Base-by-base conservation (phyloP, 2,329 filamentous ascomycete species). In the Fusarium decemcellulare region DNA sequence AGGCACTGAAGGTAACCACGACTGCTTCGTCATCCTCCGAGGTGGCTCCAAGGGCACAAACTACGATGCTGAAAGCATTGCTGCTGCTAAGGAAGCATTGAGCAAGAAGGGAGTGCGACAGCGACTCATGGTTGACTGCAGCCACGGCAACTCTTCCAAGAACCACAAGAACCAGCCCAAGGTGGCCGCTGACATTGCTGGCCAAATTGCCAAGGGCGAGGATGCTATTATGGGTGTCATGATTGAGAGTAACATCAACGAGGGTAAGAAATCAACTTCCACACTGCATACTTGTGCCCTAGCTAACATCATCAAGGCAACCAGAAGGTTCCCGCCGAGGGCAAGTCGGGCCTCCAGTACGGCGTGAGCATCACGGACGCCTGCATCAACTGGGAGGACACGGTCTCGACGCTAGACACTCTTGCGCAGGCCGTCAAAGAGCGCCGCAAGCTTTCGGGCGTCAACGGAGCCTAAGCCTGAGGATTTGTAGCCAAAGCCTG, bases 241-340 rank as follows among this genome's bases (percentile, higher is more conserved):
- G 96, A 97, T 99, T 76, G 96, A 99, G 86, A 97, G 93, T 81
- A 93, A 98, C 81, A 97, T 98, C 83, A 92, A 95, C 76, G 95
- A 98, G 84, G 95, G 93, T 92, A 80, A 76, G 86, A 72, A 34
- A n/a, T 14, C 8, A 36, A 51, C 34, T n/a, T 37, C 32, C 5
- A 34, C 5, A 34, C 6, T 18, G 32, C 5, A 39, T 14, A 8
- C 44, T 30, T 4, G n/a, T 16, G 32, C 8, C 12, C 14, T 16
- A 12, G 43, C 76, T 81, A 73, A 82, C 69, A 61, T n/a, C 15
- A 32, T 51, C 32, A 62, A 72, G 91, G 95, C 72, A 93, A 87
- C 81, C 96, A 99, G 80, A 98, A 98, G 82, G 93, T 98, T 5
- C 93, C 95, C 36, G 86, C 90, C 59, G 93, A 97, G 82, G 95